phyloP scores from a whole-genome alignment of 2,329 filamentous ascomycete species.

The Botrytis hyacinthi region DNA sequence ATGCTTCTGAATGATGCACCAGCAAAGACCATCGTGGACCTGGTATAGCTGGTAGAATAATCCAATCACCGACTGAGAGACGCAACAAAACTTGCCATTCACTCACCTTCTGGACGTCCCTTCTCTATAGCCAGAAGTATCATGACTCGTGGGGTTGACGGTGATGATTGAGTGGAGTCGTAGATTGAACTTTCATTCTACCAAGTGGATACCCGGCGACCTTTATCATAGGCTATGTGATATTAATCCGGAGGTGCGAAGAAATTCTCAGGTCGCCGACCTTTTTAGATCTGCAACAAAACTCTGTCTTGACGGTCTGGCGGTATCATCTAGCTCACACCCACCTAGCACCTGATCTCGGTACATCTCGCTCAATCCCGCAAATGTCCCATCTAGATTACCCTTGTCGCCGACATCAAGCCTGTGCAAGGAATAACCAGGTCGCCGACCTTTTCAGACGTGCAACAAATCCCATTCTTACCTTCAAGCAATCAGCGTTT shows the following conservation, averaged over 20 bases:
- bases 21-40: not conserved
- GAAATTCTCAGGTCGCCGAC: slow-evolving; percentile 6
- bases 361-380: not conserved
- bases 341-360: not conserved
- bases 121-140: not conserved
- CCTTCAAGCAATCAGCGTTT: not conserved
- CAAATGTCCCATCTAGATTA: not conserved
- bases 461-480: slow-evolving; percentile 15
- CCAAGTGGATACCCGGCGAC: slow-evolving; percentile 5
- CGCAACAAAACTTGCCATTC: not conserved
- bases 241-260: not conserved
- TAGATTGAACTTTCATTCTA: not conserved
- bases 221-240: not conserved
- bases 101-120: not conserved
- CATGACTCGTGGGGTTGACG: not conserved
- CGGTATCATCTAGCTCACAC: not conserved
- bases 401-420: slow-evolving; percentile 2
- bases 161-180: not conserved
- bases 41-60: not conserved
- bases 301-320: not conserved
- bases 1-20: not conserved
- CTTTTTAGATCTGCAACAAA: slow-evolving; percentile 18
- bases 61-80: not conserved
- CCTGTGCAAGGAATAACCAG: slow-evolving; percentile 8
- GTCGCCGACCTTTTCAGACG: slow-evolving; percentile 13